Base-by-base conservation (phyloP, 2,329 filamentous ascomycete genomes). In the Diaporthe amygdali region DNA sequence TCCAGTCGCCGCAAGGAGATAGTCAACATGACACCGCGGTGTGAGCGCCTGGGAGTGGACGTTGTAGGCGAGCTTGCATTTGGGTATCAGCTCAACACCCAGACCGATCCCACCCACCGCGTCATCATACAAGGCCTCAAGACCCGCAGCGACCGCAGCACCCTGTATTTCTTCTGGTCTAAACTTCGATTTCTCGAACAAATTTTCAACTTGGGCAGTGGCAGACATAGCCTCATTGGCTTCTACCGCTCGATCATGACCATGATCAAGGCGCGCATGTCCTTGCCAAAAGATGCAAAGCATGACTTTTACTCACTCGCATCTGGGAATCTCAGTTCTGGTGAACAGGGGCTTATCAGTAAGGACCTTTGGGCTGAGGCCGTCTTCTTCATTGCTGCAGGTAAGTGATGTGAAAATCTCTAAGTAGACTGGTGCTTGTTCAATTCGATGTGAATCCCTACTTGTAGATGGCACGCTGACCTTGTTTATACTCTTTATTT, bases 381-480 rank as follows among this genome's bases (percentile, higher is more conserved):
- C 4, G 46, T 74, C 1, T 74, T 75, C 59, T 63, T 76, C 9
- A 71, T 76, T n/a, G 70, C 71, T 2, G 75, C 75, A n/a, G 75
- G 75, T 74, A 54, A 7, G 72, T 68, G 30, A 1, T 20, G 5
- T 30, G 12, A 20, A 25, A 20, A 49, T 25, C 12, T 6, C n/a
- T 25, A 25, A 25, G 15, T 49, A 25, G 5, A 20, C 8, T 7
- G 20, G 12, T 22, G 22, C n/a, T 2, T 22, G 12, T 39, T 14
- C 30, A 34, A 44, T 17, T 44, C 15, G 2, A 12, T 41, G 1
- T n/a, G 17, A n/a, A n/a, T n/a, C n/a, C n/a, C n/a, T n/a, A n/a
- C n/a, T n/a, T n/a, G n/a, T n/a, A n/a, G n/a, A 15, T 39, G 8
- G 3, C 22, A 61, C 25, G 22, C 27, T 37, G 20, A 47, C 25